Evolutionary conservation across 331 rosid genomes (phyloP).

Genomic region (Prunus yedoensis): DNA sequence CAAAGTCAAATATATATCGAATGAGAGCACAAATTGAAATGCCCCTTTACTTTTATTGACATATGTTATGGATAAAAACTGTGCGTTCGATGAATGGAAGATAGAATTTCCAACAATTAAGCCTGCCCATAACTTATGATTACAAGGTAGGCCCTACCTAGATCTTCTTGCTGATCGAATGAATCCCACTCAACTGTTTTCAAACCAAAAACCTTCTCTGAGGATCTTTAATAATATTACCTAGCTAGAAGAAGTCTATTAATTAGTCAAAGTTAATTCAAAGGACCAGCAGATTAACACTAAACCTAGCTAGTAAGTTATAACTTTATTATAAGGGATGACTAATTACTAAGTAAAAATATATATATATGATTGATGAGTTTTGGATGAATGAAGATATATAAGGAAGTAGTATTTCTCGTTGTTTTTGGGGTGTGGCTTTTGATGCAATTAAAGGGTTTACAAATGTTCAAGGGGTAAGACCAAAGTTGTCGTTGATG

Average conservation of each 20-base stretch:
- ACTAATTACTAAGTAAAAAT: background rate
- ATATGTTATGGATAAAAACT: background rate
- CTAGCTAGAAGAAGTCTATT: too few relatives aligned
- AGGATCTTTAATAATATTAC: background rate
- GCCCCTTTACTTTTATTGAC: too few relatives aligned
- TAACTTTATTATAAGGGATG: background rate
- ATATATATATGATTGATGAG: too few relatives aligned
- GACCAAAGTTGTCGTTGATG: conserved; percentile 49
- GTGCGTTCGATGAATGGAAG: background rate
- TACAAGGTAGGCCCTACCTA: background rate
- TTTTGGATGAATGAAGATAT: too few relatives aligned
- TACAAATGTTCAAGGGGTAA: conserved; percentile 13
- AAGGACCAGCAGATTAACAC: too few relatives aligned
- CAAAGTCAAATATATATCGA: too few relatives aligned
- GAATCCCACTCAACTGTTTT: background rate
- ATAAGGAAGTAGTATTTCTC: background rate
- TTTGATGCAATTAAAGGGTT: conserved; percentile 30
- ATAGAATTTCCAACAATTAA: background rate
- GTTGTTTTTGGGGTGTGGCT: conserved; percentile 19
- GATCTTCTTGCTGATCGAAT: background rate
- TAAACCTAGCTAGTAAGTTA: background rate
- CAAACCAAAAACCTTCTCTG: background rate
- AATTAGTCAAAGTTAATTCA: too few relatives aligned
- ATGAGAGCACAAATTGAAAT: too few relatives aligned
- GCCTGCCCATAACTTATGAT: background rate